A percentile compares a stretch with the other conserved stretches of the same genome.
Conservation (phyloP, 371 early-diverging fungal genomes). For the Chytridium lagenaria region DNA sequence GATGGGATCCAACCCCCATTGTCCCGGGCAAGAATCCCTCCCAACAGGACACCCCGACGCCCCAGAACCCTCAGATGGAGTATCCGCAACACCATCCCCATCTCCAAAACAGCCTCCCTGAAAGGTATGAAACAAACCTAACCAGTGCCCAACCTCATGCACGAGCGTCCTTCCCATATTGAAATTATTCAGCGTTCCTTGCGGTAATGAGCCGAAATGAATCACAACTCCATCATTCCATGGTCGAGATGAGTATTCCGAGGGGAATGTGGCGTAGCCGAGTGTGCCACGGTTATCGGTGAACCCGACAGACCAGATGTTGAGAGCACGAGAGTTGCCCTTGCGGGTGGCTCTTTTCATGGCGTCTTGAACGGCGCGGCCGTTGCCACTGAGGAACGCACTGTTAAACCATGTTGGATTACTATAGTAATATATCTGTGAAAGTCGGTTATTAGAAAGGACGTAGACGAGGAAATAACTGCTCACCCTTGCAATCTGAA, state of each 20-base stretch:
- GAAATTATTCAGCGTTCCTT: not conserved
- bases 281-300: constrained; percentile 10
- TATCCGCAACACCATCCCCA: constrained; percentile 32
- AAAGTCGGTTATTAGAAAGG: not conserved
- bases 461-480: not conserved
- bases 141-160: constrained; percentile 34
- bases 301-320: constrained; percentile 22
- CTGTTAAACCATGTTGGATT: constrained; percentile 14
- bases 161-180: constrained; percentile 23
- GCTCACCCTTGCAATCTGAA: not conserved
- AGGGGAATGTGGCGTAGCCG: constrained; percentile 29
- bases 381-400: not conserved
- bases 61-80: constrained; percentile 24
- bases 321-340: not conserved
- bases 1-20: constrained; percentile 20
- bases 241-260: constrained; percentile 17
- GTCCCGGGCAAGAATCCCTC: constrained; percentile 19
- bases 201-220: constrained; percentile 19
- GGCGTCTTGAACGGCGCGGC: not conserved
- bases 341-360: constrained; percentile 9
- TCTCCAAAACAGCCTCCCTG: constrained; percentile 30
- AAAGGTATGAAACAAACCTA: constrained; percentile 31
- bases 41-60: constrained; percentile 29
- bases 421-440: constrained; percentile 3
- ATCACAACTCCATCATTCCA: constrained; percentile 33